Evolutionary conservation across 192 early-diverging fungal species (phyloP), one percentile per base, ranked within the genome.

Genomic region (Cladochytrium replicatum): DNA sequence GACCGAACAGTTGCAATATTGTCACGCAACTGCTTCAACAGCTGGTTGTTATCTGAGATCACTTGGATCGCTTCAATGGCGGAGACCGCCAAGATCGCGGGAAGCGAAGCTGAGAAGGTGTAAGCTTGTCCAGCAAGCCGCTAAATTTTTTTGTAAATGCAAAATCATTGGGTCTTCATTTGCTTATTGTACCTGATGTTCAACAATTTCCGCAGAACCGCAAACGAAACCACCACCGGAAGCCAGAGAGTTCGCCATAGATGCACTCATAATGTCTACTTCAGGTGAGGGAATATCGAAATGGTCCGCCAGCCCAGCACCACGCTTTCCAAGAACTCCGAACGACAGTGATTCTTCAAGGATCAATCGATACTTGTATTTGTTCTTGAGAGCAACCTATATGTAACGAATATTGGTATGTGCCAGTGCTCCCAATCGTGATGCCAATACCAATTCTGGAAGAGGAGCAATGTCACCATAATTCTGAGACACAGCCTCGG

Each of bases 301-400:
- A 50, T 88, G 80, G 46, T 93, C 89, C 17, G 89, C 84, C 45
- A 93, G 59, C 32, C 94, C 94, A 19, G 78, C 78, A n/a, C 94
- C 94, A 9, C 74, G 77, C 59, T 79, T 71, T 29, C 91, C 91
- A 22, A 98, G 43, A 6, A 86, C 72, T 38, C 94, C 94, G 70
- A 98, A 75, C 0, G 91, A 93, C 46, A 80, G 70, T 45, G 79
- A 82, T 66, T 98, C 94, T 54, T 98, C 94, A 41, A 98, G 63
- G 52, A 98, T 88, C 29, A 98, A 70, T 19, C 94, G 74, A 72
- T 88, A 98, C 80, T 98, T 95, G 84, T 90, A 92, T 63, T 86
- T 81, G 40, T 87, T 75, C 73, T 94, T 98, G 46, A 98, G 62
- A 41, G 83, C 89, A 37, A 97, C 68, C 64, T 75, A 44, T 4